Base-by-base conservation (phyloP, 305 asterid species). In the Plantago coronopus region DNA sequence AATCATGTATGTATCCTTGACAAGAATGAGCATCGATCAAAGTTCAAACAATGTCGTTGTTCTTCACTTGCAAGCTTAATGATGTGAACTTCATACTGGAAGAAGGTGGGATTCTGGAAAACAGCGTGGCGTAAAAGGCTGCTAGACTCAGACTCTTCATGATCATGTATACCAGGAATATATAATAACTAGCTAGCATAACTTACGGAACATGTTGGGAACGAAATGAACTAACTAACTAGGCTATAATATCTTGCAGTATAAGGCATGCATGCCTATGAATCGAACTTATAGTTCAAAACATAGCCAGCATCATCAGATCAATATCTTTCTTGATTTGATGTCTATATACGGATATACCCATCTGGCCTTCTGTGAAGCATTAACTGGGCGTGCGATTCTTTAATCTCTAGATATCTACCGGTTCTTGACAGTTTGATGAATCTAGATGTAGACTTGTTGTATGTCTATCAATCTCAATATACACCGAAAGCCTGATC, bases 91-190 rank as follows among this genome's bases (percentile, higher is more conserved):
- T 61, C 70, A 22, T 55, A 55, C 63, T 48, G 62, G 34, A 27
- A n/a, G 64, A 70, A 65, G 81, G 69, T 72, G 68, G 62, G 5
- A 16, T 2, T 27, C 5, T 27, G 31, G 31, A 70, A 29, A 63
- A 69, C 38, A 61, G 62, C 79, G 78, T 80, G 71, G 74, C 80
- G 77, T 67, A 67, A 69, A 74, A 72, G 83, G 34, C 45, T 62
- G 34, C 61, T 61, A 50, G 70, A 46, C 23, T 37, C 13, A 69
- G 61, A 42, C 60, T 54, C 61, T 70, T 72, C 71, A 66, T 75
- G n/a, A n/a, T n/a, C 71, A 78, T 68, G 73, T 27, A 27, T 8
- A 69, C 69, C 72, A 68, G 73, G 59, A 65, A 62, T 66, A 54
- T 54, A 54, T 48, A 59, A 44, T 46, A 64, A 31, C 47, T 48